Percentiles rank a stretch among this genome's conserved stretches.
These are phyloP conservation scores for Passalora sequoiae DNA, from an alignment of 2,329 filamentous ascomycete genomes.

Conservation along the genomic window DNA sequence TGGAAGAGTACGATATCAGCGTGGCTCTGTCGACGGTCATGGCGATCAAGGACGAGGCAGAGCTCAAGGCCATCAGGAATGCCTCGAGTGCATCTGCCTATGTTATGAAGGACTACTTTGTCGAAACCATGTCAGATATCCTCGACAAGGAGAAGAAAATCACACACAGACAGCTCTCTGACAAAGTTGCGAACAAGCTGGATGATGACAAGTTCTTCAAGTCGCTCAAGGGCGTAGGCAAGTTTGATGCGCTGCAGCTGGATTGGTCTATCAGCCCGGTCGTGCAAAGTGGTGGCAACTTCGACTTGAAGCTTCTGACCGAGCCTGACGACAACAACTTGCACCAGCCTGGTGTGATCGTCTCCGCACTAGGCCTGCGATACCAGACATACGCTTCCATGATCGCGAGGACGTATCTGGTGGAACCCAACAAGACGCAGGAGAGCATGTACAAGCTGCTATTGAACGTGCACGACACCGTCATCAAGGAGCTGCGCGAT, in stretches of 20 bases:
- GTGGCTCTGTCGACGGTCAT: slow-evolving; percentile 78
- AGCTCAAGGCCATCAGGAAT: slow-evolving; percentile 88
- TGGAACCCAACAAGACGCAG: slow-evolving; percentile 94
- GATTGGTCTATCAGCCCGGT: slow-evolving; percentile 93
- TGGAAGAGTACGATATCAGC: slow-evolving; percentile 83
- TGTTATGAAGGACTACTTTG: slow-evolving; percentile 91
- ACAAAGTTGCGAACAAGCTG: slow-evolving; percentile 84
- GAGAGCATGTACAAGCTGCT: slow-evolving; percentile 92
- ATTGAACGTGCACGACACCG: slow-evolving; percentile 75
- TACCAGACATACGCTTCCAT: slow-evolving; percentile 95
- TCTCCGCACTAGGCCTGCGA: slow-evolving; percentile 83
- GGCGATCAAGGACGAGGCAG: slow-evolving; percentile 89
- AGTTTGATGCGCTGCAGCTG: slow-evolving; percentile 81
- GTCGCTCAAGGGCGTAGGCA: slow-evolving; percentile 72
- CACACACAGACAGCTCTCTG: slow-evolving; percentile 78
- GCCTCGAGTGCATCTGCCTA: slow-evolving; percentile 91
- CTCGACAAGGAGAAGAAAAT: slow-evolving; percentile 97
- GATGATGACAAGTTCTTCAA: slow-evolving; percentile 94
- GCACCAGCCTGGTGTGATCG: slow-evolving; percentile 79
- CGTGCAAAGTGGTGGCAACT: slow-evolving; percentile 84
- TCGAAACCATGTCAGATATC: slow-evolving; percentile 96
- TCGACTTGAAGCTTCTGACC: slow-evolving; percentile 76
- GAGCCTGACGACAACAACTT: slow-evolving; percentile 75
- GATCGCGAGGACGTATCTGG: slow-evolving; percentile 88
- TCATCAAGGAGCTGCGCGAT: slow-evolving; percentile 85